Base-by-base conservation (phyloP, 73 alveolate genomes). In the Paramecium pentaurelia region DNA sequence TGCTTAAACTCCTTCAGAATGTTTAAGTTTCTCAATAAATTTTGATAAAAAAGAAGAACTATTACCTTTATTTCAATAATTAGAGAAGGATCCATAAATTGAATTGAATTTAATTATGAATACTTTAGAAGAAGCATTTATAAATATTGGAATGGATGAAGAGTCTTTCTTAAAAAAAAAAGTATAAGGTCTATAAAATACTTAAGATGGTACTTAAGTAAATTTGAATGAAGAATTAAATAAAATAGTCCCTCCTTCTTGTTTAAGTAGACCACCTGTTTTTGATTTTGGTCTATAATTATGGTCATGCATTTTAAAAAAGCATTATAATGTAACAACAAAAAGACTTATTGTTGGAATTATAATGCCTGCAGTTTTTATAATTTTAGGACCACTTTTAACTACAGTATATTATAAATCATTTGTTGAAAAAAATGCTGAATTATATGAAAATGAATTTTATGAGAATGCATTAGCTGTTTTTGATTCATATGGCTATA, bases 101-200 rank as follows among this genome's bases (percentile, higher is more conserved):
- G 59, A 86, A 73, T 25, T 86, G 22, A 86, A 36, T 34, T 86
- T 86, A 37, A 36, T 58, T 38, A 86, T 86, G 93, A 86, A 86
- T 30, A 86, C 93, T 9, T 54, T 86, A n/a, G 93, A 86, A 86
- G 93, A 86, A 37, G 93, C 93, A 20, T 86, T 86, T 40, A 86
- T 86, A 3, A 86, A 86, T 16, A 86, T 86, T 60, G 93, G 93
- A 25, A 86, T 86, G 93, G 93, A 86, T 58, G 93, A 86, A 32
- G 18, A 47, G 18, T 8, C 60, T 2, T 86, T 59, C 42, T 54
- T 86, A 32, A 28, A 86, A 40, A 60, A 28, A 34, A 54, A 54
- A 54, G 70, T 54, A 6, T 54, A 54, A 4, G 70, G 70, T 54
- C 16, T 7, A 3, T 54, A 54, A 22, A 22, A 6, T n/a, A 54